Percentiles rank a stretch among this genome's conserved stretches.
These are phyloP conservation scores for Dactylorhiza incarnata DNA, from an alignment of 106 monocot species.

Conservation along the genomic window DNA sequence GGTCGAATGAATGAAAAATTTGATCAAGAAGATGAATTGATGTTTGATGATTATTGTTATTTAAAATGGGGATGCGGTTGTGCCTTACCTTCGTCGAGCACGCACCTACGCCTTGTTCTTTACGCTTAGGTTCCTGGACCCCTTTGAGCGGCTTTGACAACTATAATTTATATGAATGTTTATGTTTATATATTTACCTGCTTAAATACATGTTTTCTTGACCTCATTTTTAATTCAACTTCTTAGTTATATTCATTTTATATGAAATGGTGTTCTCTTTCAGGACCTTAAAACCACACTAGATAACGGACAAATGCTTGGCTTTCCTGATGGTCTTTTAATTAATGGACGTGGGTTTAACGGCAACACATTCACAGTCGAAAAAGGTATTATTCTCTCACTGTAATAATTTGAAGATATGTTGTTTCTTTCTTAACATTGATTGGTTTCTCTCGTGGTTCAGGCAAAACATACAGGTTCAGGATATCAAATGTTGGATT, in stretches of 20 bases:
- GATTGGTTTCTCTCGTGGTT: neutral
- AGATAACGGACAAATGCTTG: slow-evolving; percentile 37
- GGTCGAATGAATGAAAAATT: too few species aligned
- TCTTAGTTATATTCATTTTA: neutral
- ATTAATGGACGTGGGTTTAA: slow-evolving; percentile 43
- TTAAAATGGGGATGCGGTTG: too few species aligned
- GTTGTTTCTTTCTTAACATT: neutral
- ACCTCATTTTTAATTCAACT: neutral
- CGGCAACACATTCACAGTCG: slow-evolving; percentile 40
- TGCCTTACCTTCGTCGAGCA: too few species aligned
- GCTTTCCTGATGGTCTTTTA: slow-evolving; percentile 46
- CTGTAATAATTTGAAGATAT: too few species aligned
- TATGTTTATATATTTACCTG: too few species aligned
- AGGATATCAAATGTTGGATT: slow-evolving; percentile 32
- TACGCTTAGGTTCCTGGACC: too few species aligned
- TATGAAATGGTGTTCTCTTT: neutral
- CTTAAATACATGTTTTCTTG: neutral
- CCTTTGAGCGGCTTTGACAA: too few species aligned
- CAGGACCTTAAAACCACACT: slow-evolving; percentile 32
- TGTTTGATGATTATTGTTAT: too few species aligned
- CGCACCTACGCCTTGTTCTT: too few species aligned
- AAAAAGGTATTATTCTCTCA: slow-evolving; percentile 29
- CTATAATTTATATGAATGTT: too few species aligned
- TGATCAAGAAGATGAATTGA: too few species aligned
- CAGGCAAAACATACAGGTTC: slow-evolving; percentile 33